These are phyloP conservation scores for Sambucus nigra DNA, from an alignment of 129 eudicot genomes.

Conservation along the genomic window DNA sequence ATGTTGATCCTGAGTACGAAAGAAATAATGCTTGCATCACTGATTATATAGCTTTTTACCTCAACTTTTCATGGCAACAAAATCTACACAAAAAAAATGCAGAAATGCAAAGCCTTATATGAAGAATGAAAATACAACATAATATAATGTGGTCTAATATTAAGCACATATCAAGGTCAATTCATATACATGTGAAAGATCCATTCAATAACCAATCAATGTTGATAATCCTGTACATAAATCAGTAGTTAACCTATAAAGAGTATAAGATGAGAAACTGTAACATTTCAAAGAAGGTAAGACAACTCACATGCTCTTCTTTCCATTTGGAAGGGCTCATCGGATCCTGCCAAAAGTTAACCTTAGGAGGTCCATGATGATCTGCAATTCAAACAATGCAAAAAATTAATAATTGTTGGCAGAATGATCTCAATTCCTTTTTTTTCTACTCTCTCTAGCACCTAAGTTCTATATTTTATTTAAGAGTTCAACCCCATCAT, in stretches of 20 bases:
- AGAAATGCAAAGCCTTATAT: no score
- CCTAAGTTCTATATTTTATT: background rate
- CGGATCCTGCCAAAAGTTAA: constrained; percentile 27
- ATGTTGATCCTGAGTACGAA: no score
- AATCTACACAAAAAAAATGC: no score
- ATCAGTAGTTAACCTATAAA: background rate
- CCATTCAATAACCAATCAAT: no score
- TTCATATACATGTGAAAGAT: no score
- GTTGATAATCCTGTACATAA: background rate
- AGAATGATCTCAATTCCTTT: background rate
- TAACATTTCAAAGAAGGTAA: background rate
- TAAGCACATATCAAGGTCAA: no score
- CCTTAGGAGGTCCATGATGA: constrained; percentile 28
- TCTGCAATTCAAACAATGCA: background rate
- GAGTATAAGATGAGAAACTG: background rate
- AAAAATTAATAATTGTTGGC: background rate
- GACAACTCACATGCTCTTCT: constrained; percentile 29
- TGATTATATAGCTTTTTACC: no score
- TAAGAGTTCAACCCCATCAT: background rate
- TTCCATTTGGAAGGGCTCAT: constrained; percentile 32
- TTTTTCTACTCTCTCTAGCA: background rate
- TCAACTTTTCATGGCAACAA: no score
- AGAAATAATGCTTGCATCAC: no score
- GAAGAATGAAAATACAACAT: no score
- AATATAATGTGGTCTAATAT: no score